Conservation (phyloP, 1,284 basidiomycete species). For the Ustilago bromivora region DNA sequence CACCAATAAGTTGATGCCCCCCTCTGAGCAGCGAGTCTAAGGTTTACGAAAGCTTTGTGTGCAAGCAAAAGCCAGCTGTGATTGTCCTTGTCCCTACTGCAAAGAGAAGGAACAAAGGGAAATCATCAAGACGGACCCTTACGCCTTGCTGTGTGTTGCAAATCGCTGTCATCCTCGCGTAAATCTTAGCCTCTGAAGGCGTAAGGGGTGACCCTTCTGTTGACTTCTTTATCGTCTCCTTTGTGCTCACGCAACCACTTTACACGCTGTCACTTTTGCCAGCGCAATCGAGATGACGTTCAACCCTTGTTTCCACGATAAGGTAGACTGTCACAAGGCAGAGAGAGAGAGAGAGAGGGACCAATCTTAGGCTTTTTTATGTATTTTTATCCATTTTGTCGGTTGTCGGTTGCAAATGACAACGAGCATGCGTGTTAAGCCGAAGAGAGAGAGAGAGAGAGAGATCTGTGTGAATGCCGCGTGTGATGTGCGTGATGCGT, state of each 20-base stretch:
- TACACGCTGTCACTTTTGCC: neutral
- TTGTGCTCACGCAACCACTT: neutral
- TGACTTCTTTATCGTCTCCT: neutral
- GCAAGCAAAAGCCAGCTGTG: neutral
- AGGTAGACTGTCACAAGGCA: neutral
- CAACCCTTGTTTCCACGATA: neutral
- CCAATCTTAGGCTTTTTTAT: neutral
- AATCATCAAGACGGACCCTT: neutral
- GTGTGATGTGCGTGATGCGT: slow-evolving; percentile 9
- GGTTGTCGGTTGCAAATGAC: neutral
- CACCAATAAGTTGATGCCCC: too few species aligned
- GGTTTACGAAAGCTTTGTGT: neutral
- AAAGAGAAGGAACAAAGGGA: slow-evolving; percentile 13
- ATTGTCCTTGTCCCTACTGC: neutral
- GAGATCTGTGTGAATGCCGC: neutral
- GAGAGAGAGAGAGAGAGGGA: neutral
- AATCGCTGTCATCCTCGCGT: neutral
- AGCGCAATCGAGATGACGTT: neutral
- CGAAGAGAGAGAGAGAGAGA: neutral
- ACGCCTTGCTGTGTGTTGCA: neutral
- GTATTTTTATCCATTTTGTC: neutral
- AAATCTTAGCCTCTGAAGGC: neutral
- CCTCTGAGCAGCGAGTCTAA: neutral
- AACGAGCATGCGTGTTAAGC: too few species aligned
- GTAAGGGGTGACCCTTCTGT: slow-evolving; percentile 5